Base-by-base conservation (phyloP, 1,139 yeast species). In the Geotrichum cucujoidarum region DNA sequence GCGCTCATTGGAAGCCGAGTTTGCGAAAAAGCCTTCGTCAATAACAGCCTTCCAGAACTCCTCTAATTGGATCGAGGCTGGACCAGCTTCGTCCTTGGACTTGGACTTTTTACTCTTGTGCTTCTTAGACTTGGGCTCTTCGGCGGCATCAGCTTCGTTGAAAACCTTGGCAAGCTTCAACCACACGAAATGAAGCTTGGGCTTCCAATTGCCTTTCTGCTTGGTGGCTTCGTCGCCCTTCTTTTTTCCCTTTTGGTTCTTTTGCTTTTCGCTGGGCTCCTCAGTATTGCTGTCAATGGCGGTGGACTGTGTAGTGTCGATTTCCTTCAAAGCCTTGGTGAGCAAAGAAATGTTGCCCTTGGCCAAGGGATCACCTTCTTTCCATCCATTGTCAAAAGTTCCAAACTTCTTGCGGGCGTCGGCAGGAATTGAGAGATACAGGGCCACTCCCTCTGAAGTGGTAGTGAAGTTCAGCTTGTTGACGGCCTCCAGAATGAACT, bases 161-260 rank as follows among this genome's bases (percentile, higher is more conserved):
- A 40, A 45, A 16, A 21, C 50, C 17, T 6, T 53, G 60, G 39
- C 63, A 65, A 90, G 62, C n/a, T 80, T 69, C 27, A 73, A 75
- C 97, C 97, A 92, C 1, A 85, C 95, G 66, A 82, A 85, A 59
- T 89, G 95, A 33, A 88, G 66, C 52, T 81, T 74, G 21, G 95
- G 87, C 22, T 77, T 75, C 95, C 95, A 89, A 43, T 73, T 72
- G 3, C 88, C 82, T 60, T 76, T 80, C 60, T 77, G 79, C 56
- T 73, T 74, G 21, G 65, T 53, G 55, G 44, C 57, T 51, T 43
- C 43, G 4, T 46, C 63, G 57, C 48, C 32, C 24, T 30, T 17
- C 17, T 33, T 38, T 10, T 24, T 24, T 6, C 10, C 10, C 17
- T 56, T 58, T 45, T 59, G 53, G 45, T 58, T 56, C 22, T 25